A percentile compares a stretch with the other conserved stretches of the same genome.
Conservation (phyloP, 129 eudicot species). For the Glebionis coronaria region DNA sequence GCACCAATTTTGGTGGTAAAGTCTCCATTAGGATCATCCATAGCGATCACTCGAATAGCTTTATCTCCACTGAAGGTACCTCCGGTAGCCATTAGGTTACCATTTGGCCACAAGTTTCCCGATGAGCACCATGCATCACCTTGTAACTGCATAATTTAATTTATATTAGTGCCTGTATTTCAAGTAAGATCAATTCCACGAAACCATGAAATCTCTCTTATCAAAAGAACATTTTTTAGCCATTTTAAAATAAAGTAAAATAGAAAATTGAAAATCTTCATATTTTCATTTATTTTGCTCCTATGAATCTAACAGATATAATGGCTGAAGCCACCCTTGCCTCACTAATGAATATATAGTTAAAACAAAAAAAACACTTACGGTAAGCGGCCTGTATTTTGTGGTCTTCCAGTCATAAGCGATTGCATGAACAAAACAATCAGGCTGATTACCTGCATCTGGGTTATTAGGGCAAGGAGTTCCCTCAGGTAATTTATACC, state of each 20-base stretch:
- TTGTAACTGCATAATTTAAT: constrained; percentile 32
- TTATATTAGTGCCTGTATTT: too few relatives aligned
- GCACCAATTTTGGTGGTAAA: constrained; percentile 26
- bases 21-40: constrained; percentile 22
- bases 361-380: constrained; percentile 7
- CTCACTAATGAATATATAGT: too few relatives aligned
- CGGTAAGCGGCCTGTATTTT: constrained; percentile 48
- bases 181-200: too few relatives aligned
- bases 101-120: constrained; percentile 57
- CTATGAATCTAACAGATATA: too few relatives aligned
- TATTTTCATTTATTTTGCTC: too few relatives aligned
- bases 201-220: too few relatives aligned
- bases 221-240: too few relatives aligned
- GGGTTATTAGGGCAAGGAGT: constrained; percentile 32
- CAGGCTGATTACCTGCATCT: constrained; percentile 30
- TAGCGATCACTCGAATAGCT: constrained; percentile 37
- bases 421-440: constrained; percentile 73
- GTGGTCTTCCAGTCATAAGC: constrained; percentile 55
- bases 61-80: constrained; percentile 44
- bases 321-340: too few relatives aligned
- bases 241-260: too few relatives aligned
- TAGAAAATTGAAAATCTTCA: too few relatives aligned
- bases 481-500: constrained; percentile 29
- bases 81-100: constrained; percentile 62
- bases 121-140: constrained; percentile 89